These are phyloP conservation scores for Fusarium euwallaceae DNA, from an alignment of 2,329 filamentous ascomycete genomes.

Conservation along the genomic window DNA sequence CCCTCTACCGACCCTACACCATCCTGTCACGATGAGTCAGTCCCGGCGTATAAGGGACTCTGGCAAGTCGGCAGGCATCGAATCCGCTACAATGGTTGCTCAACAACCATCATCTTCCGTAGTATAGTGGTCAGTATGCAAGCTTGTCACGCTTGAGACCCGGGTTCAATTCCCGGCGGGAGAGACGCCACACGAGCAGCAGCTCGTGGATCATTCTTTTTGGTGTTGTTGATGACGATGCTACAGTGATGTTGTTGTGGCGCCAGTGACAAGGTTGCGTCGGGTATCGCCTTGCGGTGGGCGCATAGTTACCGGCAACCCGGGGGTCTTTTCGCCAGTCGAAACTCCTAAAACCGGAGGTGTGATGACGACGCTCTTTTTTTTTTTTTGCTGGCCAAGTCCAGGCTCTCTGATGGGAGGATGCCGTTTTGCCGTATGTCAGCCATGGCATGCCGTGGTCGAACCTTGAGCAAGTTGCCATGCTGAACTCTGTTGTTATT, in stretches of 20 bases:
- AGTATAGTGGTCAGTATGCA: not conserved
- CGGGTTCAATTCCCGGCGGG: constrained; percentile 49
- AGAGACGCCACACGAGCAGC: constrained; percentile 40
- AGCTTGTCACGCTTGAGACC: constrained; percentile 42
- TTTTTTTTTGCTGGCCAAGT: not conserved
- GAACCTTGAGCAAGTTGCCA: not conserved
- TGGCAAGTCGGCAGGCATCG: constrained; percentile 5
- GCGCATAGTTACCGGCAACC: not conserved
- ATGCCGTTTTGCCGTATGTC: not conserved
- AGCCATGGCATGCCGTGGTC: not conserved
- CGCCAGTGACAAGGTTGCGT: not conserved
- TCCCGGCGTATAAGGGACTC: not conserved
- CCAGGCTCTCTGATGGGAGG: constrained; percentile 9
- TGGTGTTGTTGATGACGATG: constrained; percentile 21
- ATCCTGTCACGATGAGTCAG: not conserved
- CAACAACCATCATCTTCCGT: constrained; percentile 17
- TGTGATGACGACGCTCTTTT: constrained; percentile 28
- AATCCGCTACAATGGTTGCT: constrained; percentile 35
- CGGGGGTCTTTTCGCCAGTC: constrained; percentile 1
- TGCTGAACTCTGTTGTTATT: constrained; percentile 1
- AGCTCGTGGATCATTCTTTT: constrained; percentile 26
- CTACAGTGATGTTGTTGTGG: not conserved
- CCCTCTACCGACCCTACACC: not conserved
- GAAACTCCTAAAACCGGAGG: constrained; percentile 6
- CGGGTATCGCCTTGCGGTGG: not conserved